A percentile compares a stretch with the other conserved stretches of the same genome.
Evolutionary conservation across 768 basidiomycete genomes (phyloP).

Genomic region (Phlebiopsis flavidoalba): DNA sequence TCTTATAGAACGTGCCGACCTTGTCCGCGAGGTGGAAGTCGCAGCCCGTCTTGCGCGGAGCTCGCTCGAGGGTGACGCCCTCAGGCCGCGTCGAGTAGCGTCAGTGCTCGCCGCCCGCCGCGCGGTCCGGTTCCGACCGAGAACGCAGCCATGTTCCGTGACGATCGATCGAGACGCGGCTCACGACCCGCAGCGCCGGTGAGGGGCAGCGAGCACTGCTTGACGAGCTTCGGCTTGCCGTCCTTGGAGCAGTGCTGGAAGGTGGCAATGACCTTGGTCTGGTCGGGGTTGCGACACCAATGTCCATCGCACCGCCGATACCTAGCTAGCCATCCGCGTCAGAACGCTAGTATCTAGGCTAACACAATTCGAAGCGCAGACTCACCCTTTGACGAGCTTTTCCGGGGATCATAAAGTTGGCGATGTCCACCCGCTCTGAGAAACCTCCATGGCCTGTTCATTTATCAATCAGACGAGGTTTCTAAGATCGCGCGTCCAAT

Average conservation of each 20-base stretch:
- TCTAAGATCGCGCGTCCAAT: background rate
- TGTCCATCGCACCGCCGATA: slow-evolving; percentile 94
- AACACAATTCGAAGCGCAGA: slow-evolving; percentile 1
- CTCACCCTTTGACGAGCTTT: slow-evolving; percentile 78
- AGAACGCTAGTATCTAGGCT: background rate
- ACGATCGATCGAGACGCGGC: slow-evolving; percentile 90
- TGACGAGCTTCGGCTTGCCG: slow-evolving; percentile 80
- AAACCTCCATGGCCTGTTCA: slow-evolving; percentile 85
- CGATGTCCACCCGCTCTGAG: slow-evolving; percentile 85
- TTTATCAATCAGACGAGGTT: background rate
- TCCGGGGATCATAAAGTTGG: slow-evolving; percentile 96
- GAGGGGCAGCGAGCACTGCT: slow-evolving; percentile 75
- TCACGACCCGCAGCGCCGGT: slow-evolving; percentile 81
- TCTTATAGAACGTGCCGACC: slow-evolving; percentile 44
- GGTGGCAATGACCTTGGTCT: slow-evolving; percentile 84
- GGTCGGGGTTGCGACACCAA: slow-evolving; percentile 92
- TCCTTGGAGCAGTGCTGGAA: slow-evolving; percentile 90
- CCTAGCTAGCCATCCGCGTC: slow-evolving; percentile 34
- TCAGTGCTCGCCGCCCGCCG: slow-evolving; percentile 63
- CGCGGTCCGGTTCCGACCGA: slow-evolving; percentile 78
- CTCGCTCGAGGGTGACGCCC: slow-evolving; percentile 76
- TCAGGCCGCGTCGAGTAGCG: slow-evolving; percentile 76
- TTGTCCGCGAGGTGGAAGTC: slow-evolving; percentile 60
- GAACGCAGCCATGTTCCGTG: slow-evolving; percentile 87
- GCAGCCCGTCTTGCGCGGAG: slow-evolving; percentile 75